phyloP scores from a whole-genome alignment of 2,329 filamentous ascomycete species.

The Stagonosporopsis vannaccii region DNA sequence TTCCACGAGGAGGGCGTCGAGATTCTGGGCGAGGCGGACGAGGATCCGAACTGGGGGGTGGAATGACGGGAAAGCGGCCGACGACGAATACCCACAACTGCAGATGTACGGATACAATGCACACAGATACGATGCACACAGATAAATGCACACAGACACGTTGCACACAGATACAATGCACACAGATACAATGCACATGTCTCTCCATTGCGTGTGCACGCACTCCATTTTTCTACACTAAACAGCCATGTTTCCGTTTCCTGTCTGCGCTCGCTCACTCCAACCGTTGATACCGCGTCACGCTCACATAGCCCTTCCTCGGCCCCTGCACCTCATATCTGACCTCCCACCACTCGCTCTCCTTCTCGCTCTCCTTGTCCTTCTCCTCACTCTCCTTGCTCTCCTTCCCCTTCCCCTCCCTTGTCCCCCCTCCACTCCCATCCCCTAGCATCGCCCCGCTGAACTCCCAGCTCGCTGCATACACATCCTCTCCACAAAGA shows the following conservation, averaged over 20 bases:
- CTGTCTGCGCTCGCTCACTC: not conserved
- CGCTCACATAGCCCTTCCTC: constrained; percentile 51
- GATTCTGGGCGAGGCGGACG: constrained; percentile 37
- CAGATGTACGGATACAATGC: constrained; percentile 19
- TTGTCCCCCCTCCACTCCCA: not conserved
- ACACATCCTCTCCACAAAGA: constrained; percentile 75
- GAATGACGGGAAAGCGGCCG: not conserved
- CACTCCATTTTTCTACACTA: too few species aligned
- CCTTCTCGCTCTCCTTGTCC: not conserved
- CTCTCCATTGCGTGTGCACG: too few species aligned
- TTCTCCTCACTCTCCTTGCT: not conserved
- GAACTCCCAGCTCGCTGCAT: constrained; percentile 75
- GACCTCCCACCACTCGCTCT: constrained; percentile 3
- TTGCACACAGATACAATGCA: too few species aligned
- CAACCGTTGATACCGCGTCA: constrained; percentile 38
- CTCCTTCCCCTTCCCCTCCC: not conserved
- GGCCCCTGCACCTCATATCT: constrained; percentile 42
- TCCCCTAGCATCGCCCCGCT: constrained; percentile 48
- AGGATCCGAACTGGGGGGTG: constrained; percentile 39
- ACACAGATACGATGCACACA: constrained; percentile 10
- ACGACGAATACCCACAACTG: too few species aligned
- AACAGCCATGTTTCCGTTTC: too few species aligned
- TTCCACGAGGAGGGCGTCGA: constrained; percentile 42
- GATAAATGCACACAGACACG: too few species aligned
- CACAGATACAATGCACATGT: too few species aligned